phyloP scores from a whole-genome alignment of 208 protist species.

The Acanthamoeba polyphaga region DNA sequence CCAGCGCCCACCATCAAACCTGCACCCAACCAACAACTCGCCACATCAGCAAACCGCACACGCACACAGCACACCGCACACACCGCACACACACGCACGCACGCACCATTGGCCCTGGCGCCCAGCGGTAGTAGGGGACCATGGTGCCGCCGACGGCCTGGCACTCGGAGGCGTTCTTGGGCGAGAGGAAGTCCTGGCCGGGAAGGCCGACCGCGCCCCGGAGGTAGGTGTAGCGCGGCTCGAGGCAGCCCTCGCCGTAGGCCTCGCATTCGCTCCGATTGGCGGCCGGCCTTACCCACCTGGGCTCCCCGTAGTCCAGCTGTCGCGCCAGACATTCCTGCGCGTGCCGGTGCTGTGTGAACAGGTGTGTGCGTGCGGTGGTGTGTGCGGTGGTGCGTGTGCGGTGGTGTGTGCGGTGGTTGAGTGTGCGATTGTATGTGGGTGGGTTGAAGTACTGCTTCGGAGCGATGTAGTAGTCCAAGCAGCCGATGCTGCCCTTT shows the following conservation, averaged over 20 bases:
- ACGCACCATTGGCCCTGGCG: not conserved
- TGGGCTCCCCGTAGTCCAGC: not conserved
- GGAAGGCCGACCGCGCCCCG: not conserved
- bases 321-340: not conserved
- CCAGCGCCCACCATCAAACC: not conserved
- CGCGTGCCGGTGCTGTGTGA: too few species aligned
- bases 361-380: too few species aligned
- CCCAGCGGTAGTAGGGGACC: not conserved
- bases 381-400: too few species aligned
- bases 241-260: not conserved
- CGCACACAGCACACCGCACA: too few species aligned
- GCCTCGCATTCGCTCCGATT: not conserved
- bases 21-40: too few species aligned
- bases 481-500: not conserved
- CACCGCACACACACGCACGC: too few species aligned
- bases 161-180: not conserved
- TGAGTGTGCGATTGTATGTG: too few species aligned
- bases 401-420: too few species aligned
- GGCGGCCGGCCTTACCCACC: not conserved
- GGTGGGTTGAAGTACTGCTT: not conserved
- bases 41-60: too few species aligned
- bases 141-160: not conserved
- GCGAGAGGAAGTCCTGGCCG: not conserved
- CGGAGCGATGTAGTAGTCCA: constrained; percentile 8
- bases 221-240: not conserved